Evolutionary conservation across 352 stramenopile species (phyloP), one percentile per base, ranked within the genome.

Genomic region (Phytophthora pinifolia): DNA sequence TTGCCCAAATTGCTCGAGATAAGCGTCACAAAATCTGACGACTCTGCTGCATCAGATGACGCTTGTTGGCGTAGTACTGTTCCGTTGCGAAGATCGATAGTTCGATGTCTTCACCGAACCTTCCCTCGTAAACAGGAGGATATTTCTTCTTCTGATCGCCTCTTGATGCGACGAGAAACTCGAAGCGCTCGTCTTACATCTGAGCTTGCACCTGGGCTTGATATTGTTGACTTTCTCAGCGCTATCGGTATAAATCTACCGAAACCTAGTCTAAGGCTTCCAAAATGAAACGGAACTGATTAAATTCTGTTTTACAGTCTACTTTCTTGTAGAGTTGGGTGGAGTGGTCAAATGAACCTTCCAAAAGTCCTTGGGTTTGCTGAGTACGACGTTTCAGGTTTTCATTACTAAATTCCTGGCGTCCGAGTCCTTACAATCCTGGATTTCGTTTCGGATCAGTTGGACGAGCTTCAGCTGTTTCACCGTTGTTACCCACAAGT

Each of bases 1-100:
- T 61, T 60, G 27, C 43, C 43, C 14, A 48, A 48, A 30, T 60
- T 60, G 31, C 42, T 60, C 3, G 52, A 53, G 15, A 61, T 61
- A 3, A 49, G 5, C 14, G 44, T 49, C 35, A 54, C 44, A 44
- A 54, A 61, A n/a, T n/a, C 37, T 9, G 53, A 54, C 18, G n/a
- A n/a, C n/a, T n/a, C n/a, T n/a, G n/a, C n/a, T n/a, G n/a, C n/a
- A n/a, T n/a, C n/a, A n/a, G n/a, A n/a, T n/a, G n/a, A n/a, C n/a
- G n/a, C n/a, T n/a, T n/a, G n/a, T n/a, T n/a, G n/a, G n/a, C n/a
- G n/a, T n/a, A n/a, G n/a, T n/a, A n/a, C n/a, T n/a, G n/a, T n/a
- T n/a, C n/a, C n/a, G n/a, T n/a, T n/a, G n/a, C n/a, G n/a, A n/a
- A n/a, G n/a, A n/a, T n/a, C n/a, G n/a, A n/a, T n/a, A n/a, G n/a